Evolutionary conservation across 2,329 filamentous ascomycete species (phyloP).

Genomic region (Kalaharituber pfeilii): DNA sequence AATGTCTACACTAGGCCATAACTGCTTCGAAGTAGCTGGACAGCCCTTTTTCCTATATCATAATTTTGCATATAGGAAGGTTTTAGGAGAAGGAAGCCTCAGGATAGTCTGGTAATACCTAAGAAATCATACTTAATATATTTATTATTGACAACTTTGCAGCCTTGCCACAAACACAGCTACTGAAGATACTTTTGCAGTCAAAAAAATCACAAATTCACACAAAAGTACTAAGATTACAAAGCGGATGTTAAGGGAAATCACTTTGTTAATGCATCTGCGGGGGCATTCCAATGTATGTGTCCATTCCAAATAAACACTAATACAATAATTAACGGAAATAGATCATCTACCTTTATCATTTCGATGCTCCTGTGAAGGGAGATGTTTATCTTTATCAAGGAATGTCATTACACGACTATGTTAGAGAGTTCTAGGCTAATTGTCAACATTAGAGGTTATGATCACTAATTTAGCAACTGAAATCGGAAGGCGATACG

Average conservation of each 20-base stretch:
- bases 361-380: slow-evolving; percentile 96
- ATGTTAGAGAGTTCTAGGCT: slow-evolving; percentile 13
- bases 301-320: neutral
- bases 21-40: too few species aligned
- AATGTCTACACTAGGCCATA: too few species aligned
- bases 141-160: too few species aligned
- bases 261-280: slow-evolving; percentile 97
- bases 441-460: slow-evolving; percentile 61
- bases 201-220: slow-evolving; percentile 99
- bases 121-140: too few species aligned
- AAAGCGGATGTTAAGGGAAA: slow-evolving; percentile 92
- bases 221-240: slow-evolving; percentile 99
- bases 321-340: neutral
- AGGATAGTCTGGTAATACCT: too few species aligned
- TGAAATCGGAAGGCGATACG: neutral
- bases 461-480: neutral
- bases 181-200: slow-evolving; percentile 82
- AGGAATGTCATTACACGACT: slow-evolving; percentile 39
- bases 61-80: too few species aligned
- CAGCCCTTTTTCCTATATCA: too few species aligned
- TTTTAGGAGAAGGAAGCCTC: too few species aligned
- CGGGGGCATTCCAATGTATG: slow-evolving; percentile 32
- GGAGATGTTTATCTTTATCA: slow-evolving; percentile 98
- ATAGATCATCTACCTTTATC: slow-evolving; percentile 95
- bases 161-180: slow-evolving; percentile 86